These are phyloP conservation scores for Calcarisporium arbuscula DNA, from an alignment of 2,329 filamentous ascomycete genomes.

Conservation along the genomic window DNA sequence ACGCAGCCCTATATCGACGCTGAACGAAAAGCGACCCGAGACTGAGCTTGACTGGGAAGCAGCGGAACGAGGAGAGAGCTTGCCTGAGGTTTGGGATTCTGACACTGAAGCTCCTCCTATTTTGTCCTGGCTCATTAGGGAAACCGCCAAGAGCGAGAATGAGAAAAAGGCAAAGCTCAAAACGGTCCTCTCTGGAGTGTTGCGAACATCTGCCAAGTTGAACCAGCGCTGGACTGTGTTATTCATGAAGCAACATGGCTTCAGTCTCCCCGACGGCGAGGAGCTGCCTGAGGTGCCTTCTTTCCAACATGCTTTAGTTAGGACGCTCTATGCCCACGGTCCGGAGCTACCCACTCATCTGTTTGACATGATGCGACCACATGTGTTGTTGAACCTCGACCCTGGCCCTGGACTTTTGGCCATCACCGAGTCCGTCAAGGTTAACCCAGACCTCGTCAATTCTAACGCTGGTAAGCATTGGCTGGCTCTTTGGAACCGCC, in stretches of 20 bases:
- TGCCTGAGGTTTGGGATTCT: slow-evolving; percentile 2
- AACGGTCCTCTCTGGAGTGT: slow-evolving; percentile 1
- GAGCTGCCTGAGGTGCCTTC: slow-evolving; percentile 18
- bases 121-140: neutral
- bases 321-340: slow-evolving; percentile 15
- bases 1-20: slow-evolving; percentile 1
- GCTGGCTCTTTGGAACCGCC: slow-evolving; percentile 18
- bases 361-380: slow-evolving; percentile 1
- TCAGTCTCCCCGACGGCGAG: slow-evolving; percentile 14
- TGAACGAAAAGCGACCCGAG: slow-evolving; percentile 3
- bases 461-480: slow-evolving; percentile 25
- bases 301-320: slow-evolving; percentile 6
- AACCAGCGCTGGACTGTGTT: slow-evolving; percentile 24
- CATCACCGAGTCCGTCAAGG: slow-evolving; percentile 18
- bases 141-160: neutral
- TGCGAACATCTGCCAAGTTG: slow-evolving; percentile 21
- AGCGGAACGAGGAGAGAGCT: neutral
- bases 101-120: neutral
- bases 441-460: slow-evolving; percentile 14
- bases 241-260: slow-evolving; percentile 22
- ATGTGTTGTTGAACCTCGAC: slow-evolving; percentile 15
- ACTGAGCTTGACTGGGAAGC: slow-evolving; percentile 3
- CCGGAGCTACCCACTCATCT: slow-evolving; percentile 1
- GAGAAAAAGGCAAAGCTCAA: neutral
- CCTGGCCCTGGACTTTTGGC: slow-evolving; percentile 16